These are phyloP conservation scores for Candida orba DNA, from an alignment of 805 yeast species.

Conservation along the genomic window DNA sequence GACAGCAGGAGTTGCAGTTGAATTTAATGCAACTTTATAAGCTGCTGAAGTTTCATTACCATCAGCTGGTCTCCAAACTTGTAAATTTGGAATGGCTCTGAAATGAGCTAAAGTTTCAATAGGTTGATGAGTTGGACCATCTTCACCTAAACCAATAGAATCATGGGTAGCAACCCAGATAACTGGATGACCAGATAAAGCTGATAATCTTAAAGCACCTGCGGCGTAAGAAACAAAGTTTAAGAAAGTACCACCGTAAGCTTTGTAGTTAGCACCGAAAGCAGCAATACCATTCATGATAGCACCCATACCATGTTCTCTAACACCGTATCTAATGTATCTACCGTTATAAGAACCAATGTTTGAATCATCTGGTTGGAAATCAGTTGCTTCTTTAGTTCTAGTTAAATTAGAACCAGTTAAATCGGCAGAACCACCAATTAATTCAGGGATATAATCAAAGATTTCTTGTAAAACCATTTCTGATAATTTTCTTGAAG, in stretches of 20 bases:
- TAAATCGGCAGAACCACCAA: conserved; percentile 98
- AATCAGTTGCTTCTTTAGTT: conserved; percentile 75
- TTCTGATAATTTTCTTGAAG: conserved; percentile 93
- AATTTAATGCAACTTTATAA: conserved; percentile 56
- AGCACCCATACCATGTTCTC: conserved; percentile 99
- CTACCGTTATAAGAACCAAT: conserved; percentile 88
- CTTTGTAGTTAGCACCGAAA: conserved; percentile 75
- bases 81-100: conserved; percentile 76
- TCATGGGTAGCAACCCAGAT: conserved; percentile 88
- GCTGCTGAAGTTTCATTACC: conserved; percentile 88
- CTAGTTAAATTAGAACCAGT: conserved; percentile 95
- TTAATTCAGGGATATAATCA: conserved; percentile 70
- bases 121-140: conserved; percentile 93
- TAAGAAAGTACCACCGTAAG: conserved; percentile 96
- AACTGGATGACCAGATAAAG: conserved; percentile 76
- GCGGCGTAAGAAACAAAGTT: conserved; percentile 84
- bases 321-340: conserved; percentile 94
- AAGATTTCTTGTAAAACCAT: conserved; percentile 57
- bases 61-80: conserved; percentile 91
- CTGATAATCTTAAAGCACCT: conserved; percentile 82
- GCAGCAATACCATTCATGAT: conserved; percentile 96
- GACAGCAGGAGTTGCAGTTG: conserved; percentile 61
- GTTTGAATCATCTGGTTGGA: conserved; percentile 79
- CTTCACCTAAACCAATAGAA: conserved; percentile 88
- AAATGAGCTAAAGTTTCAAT: conserved; percentile 82